Evolutionary conservation across 345 rosid genomes (phyloP).

Genomic region (Erucastrum elatum): DNA sequence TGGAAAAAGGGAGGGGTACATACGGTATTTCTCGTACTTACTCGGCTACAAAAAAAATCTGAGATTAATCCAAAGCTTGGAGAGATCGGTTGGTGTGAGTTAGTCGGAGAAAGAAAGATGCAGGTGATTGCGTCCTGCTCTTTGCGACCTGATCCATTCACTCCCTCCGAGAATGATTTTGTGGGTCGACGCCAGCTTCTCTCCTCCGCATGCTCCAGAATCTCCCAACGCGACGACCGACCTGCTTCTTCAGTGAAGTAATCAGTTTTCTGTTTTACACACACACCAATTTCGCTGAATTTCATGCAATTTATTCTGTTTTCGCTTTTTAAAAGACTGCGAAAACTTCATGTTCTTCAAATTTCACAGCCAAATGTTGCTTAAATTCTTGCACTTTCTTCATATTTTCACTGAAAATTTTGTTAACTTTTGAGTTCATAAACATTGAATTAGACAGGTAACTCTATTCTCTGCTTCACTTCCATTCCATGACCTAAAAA

Average conservation of each 20-base stretch:
- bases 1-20: neutral
- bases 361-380: neutral
- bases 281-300: neutral
- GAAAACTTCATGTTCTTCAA: neutral
- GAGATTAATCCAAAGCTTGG: neutral
- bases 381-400: neutral
- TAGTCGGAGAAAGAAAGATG: slow-evolving; percentile 46
- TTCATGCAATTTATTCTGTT: neutral
- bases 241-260: slow-evolving; percentile 44
- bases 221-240: slow-evolving; percentile 25
- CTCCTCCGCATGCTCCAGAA: slow-evolving; percentile 44
- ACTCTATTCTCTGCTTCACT: no score
- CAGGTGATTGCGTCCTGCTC: slow-evolving; percentile 44
- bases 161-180: slow-evolving; percentile 34
- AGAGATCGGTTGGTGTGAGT: slow-evolving; percentile 26
- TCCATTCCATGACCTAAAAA: neutral
- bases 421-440: neutral
- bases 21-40: slow-evolving; percentile 22
- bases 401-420: neutral
- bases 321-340: neutral
- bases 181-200: slow-evolving; percentile 45
- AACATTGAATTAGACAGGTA: neutral
- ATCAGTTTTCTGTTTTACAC: neutral
- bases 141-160: slow-evolving; percentile 34
- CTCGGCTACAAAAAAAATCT: neutral